These are phyloP conservation scores for Halenospora varia DNA, from an alignment of 495 filamentous ascomycete species.

Conservation along the genomic window DNA sequence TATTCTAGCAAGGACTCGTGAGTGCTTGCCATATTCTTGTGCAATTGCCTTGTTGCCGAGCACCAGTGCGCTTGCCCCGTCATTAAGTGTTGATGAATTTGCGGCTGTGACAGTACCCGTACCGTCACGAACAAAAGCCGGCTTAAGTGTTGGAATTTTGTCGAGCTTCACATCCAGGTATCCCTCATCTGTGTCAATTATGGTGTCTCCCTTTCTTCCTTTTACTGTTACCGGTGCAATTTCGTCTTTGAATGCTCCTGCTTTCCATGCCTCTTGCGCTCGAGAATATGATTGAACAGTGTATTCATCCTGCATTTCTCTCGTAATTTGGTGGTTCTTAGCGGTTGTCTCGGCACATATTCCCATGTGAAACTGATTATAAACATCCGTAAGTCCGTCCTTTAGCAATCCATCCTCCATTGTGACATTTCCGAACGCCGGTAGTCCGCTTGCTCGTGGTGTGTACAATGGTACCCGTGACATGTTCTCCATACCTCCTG, in stretches of 20 bases:
- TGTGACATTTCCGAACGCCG: conserved; percentile 79
- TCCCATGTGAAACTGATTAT: conserved; percentile 96
- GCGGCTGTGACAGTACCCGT: conserved; percentile 91
- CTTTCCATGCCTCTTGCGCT: conserved; percentile 85
- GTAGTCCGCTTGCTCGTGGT: conserved; percentile 67
- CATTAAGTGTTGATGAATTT: conserved; percentile 88
- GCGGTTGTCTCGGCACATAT: conserved; percentile 95
- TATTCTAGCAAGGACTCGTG: conserved; percentile 78
- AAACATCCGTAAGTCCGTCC: conserved; percentile 95
- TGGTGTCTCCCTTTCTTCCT: conserved; percentile 73
- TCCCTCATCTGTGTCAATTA: conserved; percentile 81
- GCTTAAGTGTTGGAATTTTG: conserved; percentile 81
- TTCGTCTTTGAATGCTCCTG: conserved; percentile 76
- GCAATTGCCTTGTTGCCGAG: conserved; percentile 73
- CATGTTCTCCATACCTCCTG: conserved; percentile 98
- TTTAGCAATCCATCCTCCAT: conserved; percentile 90
- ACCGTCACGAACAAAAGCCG: conserved; percentile 80
- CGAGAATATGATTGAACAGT: conserved; percentile 84
- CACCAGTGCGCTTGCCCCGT: conserved; percentile 90
- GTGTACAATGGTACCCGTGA: conserved; percentile 88
- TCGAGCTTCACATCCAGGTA: conserved; percentile 79
- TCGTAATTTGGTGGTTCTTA: conserved; percentile 74
- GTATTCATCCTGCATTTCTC: conserved; percentile 86
- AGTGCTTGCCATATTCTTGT: conserved; percentile 65
- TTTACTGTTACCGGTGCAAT: conserved; percentile 82